Evolutionary conservation across 2,329 filamentous ascomycete species (phyloP).

Genomic region (Phaeosphaeriaceae sp.): DNA sequence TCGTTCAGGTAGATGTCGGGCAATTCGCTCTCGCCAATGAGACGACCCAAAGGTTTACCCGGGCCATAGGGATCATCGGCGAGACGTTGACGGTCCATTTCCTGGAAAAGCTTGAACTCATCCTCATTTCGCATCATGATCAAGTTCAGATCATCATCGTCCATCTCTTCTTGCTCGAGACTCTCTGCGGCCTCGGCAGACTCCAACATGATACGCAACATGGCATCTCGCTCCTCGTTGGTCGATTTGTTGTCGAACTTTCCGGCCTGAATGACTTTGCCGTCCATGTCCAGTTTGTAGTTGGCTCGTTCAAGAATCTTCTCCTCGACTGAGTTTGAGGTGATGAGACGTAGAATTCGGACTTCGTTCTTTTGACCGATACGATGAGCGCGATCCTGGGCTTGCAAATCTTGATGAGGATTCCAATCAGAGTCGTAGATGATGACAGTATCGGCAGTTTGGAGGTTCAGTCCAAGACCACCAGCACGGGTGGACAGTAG

Average conservation of each 20-base stretch:
- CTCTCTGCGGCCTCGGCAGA: constrained; percentile 71
- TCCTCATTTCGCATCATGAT: constrained; percentile 88
- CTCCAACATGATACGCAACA: constrained; percentile 92
- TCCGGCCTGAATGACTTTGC: constrained; percentile 98
- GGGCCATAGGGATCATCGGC: constrained; percentile 75
- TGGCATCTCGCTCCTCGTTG: constrained; percentile 95
- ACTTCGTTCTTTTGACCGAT: constrained; percentile 99
- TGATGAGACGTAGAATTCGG: constrained; percentile 93
- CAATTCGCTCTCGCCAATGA: constrained; percentile 86
- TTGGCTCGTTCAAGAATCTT: constrained; percentile 97
- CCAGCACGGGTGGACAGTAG: constrained; percentile 97
- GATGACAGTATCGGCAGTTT: constrained; percentile 98
- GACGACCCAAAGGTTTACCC: constrained; percentile 72
- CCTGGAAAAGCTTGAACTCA: constrained; percentile 79
- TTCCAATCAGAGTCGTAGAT: constrained; percentile 99
- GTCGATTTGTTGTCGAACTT: constrained; percentile 99
- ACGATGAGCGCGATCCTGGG: constrained; percentile 99
- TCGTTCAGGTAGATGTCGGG: constrained; percentile 94
- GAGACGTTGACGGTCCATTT: constrained; percentile 78
- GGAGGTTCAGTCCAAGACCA: constrained; percentile 95
- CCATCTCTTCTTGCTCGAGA: constrained; percentile 95
- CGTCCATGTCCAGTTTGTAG: constrained; percentile 98
- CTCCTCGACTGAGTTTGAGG: constrained; percentile 95
- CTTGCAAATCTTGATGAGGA: constrained; percentile 97
- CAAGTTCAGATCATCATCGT: constrained; percentile 95